Conservation (phyloP, 176 grass and related monocot species). For the Saccharum spontaneum region DNA sequence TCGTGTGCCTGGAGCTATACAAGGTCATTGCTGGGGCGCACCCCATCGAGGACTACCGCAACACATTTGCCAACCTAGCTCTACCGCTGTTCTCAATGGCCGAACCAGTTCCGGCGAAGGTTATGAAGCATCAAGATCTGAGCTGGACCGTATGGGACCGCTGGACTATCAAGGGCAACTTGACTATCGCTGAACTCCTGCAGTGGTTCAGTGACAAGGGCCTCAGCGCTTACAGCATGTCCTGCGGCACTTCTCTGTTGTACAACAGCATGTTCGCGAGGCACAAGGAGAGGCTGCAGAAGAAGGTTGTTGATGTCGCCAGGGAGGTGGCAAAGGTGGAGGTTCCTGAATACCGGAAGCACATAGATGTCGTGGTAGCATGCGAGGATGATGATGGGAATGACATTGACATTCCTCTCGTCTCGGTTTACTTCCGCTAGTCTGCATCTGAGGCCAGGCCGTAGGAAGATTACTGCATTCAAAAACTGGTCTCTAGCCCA, state of each 20-base stretch:
- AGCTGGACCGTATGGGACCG: slow-evolving; percentile 75
- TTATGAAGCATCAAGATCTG: slow-evolving; percentile 65
- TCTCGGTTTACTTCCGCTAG: slow-evolving; percentile 65
- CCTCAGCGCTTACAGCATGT: slow-evolving; percentile 68
- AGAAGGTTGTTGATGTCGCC: slow-evolving; percentile 55
- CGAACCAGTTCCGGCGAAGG: slow-evolving; percentile 67
- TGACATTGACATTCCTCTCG: slow-evolving; percentile 60
- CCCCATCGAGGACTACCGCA: slow-evolving; percentile 64
- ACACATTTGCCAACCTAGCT: slow-evolving; percentile 82
- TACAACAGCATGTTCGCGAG: slow-evolving; percentile 70
- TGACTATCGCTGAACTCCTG: slow-evolving; percentile 57
- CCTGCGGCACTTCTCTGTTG: slow-evolving; percentile 52
- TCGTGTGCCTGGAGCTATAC: slow-evolving; percentile 78
- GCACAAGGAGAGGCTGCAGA: slow-evolving; percentile 56
- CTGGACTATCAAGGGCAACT: slow-evolving; percentile 61
- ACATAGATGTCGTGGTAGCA: slow-evolving; percentile 61
- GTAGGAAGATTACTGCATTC: neutral
- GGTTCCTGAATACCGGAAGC: slow-evolving; percentile 49
- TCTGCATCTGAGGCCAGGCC: neutral
- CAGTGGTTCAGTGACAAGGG: slow-evolving; percentile 62
- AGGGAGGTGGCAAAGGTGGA: slow-evolving; percentile 66
- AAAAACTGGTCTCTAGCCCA: neutral
- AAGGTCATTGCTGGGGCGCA: slow-evolving; percentile 66
- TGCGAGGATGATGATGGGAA: slow-evolving; percentile 68
- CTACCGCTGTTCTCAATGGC: slow-evolving; percentile 73